These are phyloP conservation scores for Neovahlkampfia damariscottae DNA, from an alignment of 78 protist genomes.

Conservation along the genomic window DNA sequence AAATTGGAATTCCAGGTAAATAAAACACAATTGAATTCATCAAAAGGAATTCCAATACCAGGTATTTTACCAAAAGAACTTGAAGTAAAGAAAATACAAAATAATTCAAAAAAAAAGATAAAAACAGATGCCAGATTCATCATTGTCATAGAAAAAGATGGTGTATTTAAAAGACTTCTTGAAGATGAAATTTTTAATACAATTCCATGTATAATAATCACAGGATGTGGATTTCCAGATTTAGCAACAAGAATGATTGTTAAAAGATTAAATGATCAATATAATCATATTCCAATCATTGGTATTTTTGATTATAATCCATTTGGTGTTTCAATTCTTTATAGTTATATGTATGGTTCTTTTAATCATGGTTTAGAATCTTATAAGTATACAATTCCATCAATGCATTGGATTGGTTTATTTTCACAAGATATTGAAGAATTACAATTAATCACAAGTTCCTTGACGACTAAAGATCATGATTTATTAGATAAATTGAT, in stretches of 20 bases:
- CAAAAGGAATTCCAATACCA: neutral
- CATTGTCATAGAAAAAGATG: constrained; percentile 23
- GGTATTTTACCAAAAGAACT: neutral
- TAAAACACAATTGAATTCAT: too few species aligned
- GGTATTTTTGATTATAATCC: constrained; percentile 23
- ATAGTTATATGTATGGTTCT: constrained; percentile 9
- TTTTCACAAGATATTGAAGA: too few species aligned
- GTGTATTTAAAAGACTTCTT: neutral
- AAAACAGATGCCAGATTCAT: neutral
- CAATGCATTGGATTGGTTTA: too few species aligned
- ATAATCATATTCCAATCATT: neutral
- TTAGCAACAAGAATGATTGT: neutral
- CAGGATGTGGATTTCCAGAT: constrained; percentile 16
- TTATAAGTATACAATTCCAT: neutral
- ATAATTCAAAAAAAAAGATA: neutral
- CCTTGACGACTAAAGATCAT: too few species aligned
- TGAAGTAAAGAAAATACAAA: neutral
- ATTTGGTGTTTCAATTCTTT: neutral
- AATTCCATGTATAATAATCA: constrained; percentile 12
- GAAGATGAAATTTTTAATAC: neutral
- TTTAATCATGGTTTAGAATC: neutral
- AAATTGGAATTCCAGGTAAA: neutral
- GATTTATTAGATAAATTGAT: too few species aligned
- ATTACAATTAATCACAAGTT: too few species aligned
- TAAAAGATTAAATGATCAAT: neutral